Evolutionary conservation across 2,329 filamentous ascomycete genomes (phyloP).

Genomic region (Eutypa lata): DNA sequence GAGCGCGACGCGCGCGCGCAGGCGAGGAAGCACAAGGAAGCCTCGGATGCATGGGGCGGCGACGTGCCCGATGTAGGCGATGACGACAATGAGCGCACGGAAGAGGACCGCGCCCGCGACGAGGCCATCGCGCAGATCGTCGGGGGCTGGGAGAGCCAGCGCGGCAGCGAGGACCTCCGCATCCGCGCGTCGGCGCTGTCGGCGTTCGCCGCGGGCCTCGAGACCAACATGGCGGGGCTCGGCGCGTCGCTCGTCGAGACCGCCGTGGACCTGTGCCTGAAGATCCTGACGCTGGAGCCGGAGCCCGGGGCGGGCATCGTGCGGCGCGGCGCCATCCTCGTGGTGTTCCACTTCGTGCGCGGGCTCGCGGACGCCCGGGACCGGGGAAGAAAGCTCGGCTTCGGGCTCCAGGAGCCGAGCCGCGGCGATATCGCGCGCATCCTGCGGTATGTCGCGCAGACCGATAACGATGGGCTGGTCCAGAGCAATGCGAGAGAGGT

Average conservation of each 20-base stretch:
- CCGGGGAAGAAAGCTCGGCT: conserved; percentile 42
- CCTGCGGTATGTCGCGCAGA: conserved; percentile 60
- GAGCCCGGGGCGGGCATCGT: conserved; percentile 61
- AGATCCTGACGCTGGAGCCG: conserved; percentile 61
- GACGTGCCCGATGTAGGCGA: conserved; percentile 38
- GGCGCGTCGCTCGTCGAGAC: conserved; percentile 50
- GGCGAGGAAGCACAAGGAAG: conserved; percentile 47
- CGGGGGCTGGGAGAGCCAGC: conserved; percentile 63
- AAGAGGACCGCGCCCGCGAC: conserved; percentile 42
- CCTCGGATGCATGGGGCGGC: conserved; percentile 53
- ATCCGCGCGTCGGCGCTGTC: conserved; percentile 68
- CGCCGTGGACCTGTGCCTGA: conserved; percentile 60
- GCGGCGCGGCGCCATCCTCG: conserved; percentile 62
- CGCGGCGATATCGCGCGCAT: conserved; percentile 60
- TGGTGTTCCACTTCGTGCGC: conserved; percentile 59
- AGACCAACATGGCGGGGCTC: conserved; percentile 57
- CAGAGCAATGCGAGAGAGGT: conserved; percentile 64
- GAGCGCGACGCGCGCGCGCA: conserved; percentile 46
- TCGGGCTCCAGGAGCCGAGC: conserved; percentile 53
- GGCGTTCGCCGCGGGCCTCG: conserved; percentile 57
- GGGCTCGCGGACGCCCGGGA: conserved; percentile 55
- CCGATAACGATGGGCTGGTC: conserved; percentile 67
- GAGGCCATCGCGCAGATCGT: conserved; percentile 58
- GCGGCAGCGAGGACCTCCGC: conserved; percentile 65
- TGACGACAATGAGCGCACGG: conserved; percentile 31